phyloP scores from a whole-genome alignment of 2,329 filamentous ascomycete genomes.

The Thielaviopsis euricoi region DNA sequence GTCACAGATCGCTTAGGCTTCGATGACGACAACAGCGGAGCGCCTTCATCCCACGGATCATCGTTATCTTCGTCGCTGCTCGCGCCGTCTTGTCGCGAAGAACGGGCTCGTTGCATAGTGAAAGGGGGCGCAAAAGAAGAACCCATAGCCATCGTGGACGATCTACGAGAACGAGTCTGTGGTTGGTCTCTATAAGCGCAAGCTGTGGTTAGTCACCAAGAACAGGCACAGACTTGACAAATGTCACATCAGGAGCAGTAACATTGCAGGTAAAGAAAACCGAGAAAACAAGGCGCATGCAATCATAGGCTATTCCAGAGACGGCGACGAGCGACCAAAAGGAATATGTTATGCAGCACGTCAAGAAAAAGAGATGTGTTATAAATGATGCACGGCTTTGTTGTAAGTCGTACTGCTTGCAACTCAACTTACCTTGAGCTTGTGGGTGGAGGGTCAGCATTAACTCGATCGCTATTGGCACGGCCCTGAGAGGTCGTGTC shows the following conservation, averaged over 20 bases:
- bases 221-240: not conserved
- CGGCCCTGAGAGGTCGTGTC: conserved; percentile 8
- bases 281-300: not conserved
- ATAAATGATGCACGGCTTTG: conserved; percentile 24
- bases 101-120: conserved; percentile 17
- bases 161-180: conserved; percentile 45
- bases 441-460: not conserved
- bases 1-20: conserved; percentile 15
- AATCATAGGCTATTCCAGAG: not conserved
- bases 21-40: conserved; percentile 35
- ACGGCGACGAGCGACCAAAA: not conserved
- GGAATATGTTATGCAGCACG: not conserved
- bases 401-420: not conserved
- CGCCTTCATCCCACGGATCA: conserved; percentile 30
- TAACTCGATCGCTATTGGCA: not conserved
- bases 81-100: conserved; percentile 12
- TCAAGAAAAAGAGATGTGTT: not conserved
- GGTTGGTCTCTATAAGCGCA: conserved; percentile 34
- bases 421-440: not conserved
- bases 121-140: conserved; percentile 13
- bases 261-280: not conserved
- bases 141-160: conserved; percentile 28
- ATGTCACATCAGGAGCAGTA: not conserved
- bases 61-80: conserved; percentile 33
- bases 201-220: not conserved